These are phyloP conservation scores for Wickerhamiella dianesei DNA, from an alignment of 805 yeast genomes.

Conservation along the genomic window DNA sequence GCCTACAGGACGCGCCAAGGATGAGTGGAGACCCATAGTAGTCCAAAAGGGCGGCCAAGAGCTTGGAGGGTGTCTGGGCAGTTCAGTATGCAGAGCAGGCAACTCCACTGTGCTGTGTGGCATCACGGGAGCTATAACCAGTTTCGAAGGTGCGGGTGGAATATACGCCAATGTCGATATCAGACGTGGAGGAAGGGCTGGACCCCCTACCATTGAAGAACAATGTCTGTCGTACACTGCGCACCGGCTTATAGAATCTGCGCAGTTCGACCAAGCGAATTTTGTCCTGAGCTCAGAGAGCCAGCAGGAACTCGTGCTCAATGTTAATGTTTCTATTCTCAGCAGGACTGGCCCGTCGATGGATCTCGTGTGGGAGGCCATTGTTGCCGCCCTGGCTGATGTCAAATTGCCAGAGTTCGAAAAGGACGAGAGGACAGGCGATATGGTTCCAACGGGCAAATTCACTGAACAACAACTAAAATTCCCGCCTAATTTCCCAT, in stretches of 20 bases:
- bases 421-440: slow-evolving; percentile 41
- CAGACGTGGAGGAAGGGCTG: slow-evolving; percentile 50
- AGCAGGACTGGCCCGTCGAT: slow-evolving; percentile 72
- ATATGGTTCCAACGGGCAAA: slow-evolving; percentile 28
- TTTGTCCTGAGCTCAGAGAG: slow-evolving; percentile 24
- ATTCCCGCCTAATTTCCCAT: slow-evolving; percentile 29
- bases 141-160: slow-evolving; percentile 34
- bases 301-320: slow-evolving; percentile 42
- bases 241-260: slow-evolving; percentile 45
- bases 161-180: slow-evolving; percentile 68
- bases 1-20: slow-evolving; percentile 53
- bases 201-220: slow-evolving; percentile 80
- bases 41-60: slow-evolving; percentile 21
- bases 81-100: slow-evolving; percentile 57
- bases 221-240: slow-evolving; percentile 56
- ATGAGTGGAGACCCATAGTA: slow-evolving; percentile 53
- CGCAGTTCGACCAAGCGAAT: slow-evolving; percentile 32
- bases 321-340: slow-evolving; percentile 62
- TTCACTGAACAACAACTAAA: slow-evolving; percentile 16
- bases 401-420: slow-evolving; percentile 55
- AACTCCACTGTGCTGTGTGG: slow-evolving; percentile 61
- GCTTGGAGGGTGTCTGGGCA: slow-evolving; percentile 37
- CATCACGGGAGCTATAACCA: slow-evolving; percentile 46
- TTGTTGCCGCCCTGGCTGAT: slow-evolving; percentile 46
- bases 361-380: slow-evolving; percentile 60